These are phyloP conservation scores for Pichia sp. DNA, from an alignment of 1,139 yeast genomes.

Conservation along the genomic window DNA sequence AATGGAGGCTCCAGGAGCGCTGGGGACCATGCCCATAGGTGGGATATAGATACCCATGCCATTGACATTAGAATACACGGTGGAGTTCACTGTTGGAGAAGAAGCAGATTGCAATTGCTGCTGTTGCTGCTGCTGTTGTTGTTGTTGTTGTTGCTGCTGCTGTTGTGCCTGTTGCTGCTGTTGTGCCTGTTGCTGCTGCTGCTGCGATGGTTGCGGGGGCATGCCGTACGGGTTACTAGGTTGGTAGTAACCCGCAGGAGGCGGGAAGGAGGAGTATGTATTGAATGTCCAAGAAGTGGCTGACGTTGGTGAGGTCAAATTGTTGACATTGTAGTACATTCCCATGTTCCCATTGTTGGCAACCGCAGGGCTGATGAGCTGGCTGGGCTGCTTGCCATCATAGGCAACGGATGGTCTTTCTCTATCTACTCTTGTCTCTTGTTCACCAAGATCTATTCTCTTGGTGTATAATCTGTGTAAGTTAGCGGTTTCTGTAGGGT, in stretches of 20 bases:
- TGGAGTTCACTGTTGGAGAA: not conserved
- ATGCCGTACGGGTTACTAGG: not conserved
- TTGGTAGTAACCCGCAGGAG: not conserved
- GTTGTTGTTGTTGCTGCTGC: not conserved
- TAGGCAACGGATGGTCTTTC: not conserved
- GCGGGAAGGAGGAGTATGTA: not conserved
- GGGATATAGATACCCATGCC: not conserved
- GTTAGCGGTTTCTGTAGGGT: constrained; percentile 8
- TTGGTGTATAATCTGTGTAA: constrained; percentile 6
- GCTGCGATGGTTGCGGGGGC: not conserved
- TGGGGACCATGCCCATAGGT: not conserved
- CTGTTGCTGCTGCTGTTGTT: not conserved
- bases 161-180: not conserved
- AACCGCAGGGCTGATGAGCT: not conserved
- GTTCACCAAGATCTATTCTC: constrained; percentile 7
- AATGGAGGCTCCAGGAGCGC: not conserved
- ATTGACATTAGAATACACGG: not conserved
- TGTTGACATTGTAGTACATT: constrained; percentile 2
- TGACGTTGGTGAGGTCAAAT: not conserved
- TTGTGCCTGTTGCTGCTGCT: not conserved
- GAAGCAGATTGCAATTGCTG: not conserved
- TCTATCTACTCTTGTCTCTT: constrained; percentile 1
- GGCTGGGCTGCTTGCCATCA: not conserved
- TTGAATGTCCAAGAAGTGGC: constrained; percentile 2
- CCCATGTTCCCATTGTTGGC: not conserved